phyloP scores from a whole-genome alignment of 2,329 filamentous ascomycete genomes.

The Arachnomyces sp. region DNA sequence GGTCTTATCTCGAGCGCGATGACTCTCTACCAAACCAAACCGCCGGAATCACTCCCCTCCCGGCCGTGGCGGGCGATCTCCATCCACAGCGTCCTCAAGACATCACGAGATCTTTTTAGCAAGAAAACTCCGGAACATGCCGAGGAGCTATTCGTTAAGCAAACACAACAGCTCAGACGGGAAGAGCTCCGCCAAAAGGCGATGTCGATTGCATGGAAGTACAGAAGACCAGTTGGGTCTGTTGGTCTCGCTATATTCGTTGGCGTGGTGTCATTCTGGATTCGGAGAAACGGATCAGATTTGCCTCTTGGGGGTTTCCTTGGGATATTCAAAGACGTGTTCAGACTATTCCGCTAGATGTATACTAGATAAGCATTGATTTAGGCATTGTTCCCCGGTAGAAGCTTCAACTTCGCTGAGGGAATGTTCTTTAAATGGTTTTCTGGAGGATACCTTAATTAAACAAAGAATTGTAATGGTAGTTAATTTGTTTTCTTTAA shows the following conservation, averaged over 20 bases:
- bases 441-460: no score
- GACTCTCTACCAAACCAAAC: conserved; percentile 56
- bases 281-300: conserved; percentile 41
- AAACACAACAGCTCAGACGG: conserved; percentile 64
- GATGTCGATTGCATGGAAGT: conserved; percentile 50
- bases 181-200: conserved; percentile 52
- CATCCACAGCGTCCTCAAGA: conserved; percentile 73
- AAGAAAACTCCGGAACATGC: conserved; percentile 60
- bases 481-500: no score
- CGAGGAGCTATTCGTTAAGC: conserved; percentile 58
- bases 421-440: no score
- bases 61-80: conserved; percentile 67
- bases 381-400: no score
- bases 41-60: conserved; percentile 61
- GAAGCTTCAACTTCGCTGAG: no score
- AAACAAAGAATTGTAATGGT: no score
- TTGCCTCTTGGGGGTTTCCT: conserved; percentile 26
- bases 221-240: conserved; percentile 57
- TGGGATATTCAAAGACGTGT: conserved; percentile 18
- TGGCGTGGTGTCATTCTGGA: conserved; percentile 60
- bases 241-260: conserved; percentile 60
- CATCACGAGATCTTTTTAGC: conserved; percentile 52
- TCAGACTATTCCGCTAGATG: conserved; percentile 14
- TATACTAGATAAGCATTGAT: no score
- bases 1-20: conserved; percentile 61